Evolutionary conservation across 1,284 basidiomycete genomes (phyloP).

Genomic region (Nidula niveotomentosa): DNA sequence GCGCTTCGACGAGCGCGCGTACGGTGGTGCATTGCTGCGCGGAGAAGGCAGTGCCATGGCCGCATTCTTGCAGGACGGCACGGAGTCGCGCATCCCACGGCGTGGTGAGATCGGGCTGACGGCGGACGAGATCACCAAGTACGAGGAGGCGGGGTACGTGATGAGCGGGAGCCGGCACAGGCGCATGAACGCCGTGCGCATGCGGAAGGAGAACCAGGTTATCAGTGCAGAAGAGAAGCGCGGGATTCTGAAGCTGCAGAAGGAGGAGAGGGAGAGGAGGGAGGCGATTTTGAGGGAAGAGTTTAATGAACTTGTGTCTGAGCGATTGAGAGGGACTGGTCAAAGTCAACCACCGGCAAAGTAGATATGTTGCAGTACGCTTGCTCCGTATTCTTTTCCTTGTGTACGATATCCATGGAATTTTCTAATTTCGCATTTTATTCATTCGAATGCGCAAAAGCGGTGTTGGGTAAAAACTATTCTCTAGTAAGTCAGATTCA

Average conservation of each 20-base stretch:
- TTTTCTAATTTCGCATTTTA: no score
- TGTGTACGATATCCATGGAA: no score
- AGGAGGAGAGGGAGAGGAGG: slow-evolving; percentile 88
- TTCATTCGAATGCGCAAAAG: no score
- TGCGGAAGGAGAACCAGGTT: slow-evolving; percentile 99
- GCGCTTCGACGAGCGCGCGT: slow-evolving; percentile 74
- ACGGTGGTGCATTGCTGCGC: slow-evolving; percentile 84
- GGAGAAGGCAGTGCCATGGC: slow-evolving; percentile 99
- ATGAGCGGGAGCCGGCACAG: slow-evolving; percentile 96
- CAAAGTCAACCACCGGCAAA: no score
- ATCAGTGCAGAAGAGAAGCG: slow-evolving; percentile 98
- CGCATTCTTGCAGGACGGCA: slow-evolving; percentile 87
- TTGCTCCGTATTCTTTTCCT: no score
- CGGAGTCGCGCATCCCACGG: slow-evolving; percentile 90
- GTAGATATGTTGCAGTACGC: no score
- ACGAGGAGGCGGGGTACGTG: slow-evolving; percentile 92
- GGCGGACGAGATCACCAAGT: slow-evolving; percentile 83
- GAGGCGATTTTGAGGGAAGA: slow-evolving; percentile 82
- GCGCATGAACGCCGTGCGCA: slow-evolving; percentile 96
- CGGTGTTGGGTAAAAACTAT: no score
- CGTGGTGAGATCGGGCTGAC: slow-evolving; percentile 97
- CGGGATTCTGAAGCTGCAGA: slow-evolving; percentile 90
- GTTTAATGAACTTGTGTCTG: slow-evolving; percentile 77
- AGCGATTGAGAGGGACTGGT: slow-evolving; percentile 55
- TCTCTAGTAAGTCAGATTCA: no score